A percentile compares a stretch with the other conserved stretches of the same genome.
These are phyloP conservation scores for Yarrowia galli DNA, from an alignment of 1,139 yeast species.

Conservation along the genomic window DNA sequence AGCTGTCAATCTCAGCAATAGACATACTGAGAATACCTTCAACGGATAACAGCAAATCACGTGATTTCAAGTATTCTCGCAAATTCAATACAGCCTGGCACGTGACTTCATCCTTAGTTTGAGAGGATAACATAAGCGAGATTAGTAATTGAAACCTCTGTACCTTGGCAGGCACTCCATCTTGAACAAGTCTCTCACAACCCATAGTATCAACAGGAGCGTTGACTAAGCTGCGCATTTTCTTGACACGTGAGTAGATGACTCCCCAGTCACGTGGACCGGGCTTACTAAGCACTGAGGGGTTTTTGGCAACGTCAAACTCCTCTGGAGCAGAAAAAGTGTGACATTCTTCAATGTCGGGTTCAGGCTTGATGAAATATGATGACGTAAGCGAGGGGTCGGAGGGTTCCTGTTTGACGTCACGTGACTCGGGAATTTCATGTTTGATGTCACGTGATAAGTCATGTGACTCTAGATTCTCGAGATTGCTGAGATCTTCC, in stretches of 20 bases:
- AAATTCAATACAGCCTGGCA: constrained; percentile 72
- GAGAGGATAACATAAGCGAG: constrained; percentile 87
- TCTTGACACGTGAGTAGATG: constrained; percentile 67
- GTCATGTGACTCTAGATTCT: neutral
- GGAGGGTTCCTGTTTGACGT: too few relatives aligned
- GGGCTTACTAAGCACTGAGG: constrained; percentile 9
- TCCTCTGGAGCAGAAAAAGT: neutral
- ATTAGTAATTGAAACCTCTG: constrained; percentile 78
- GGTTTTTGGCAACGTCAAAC: neutral
- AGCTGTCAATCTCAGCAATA: constrained; percentile 65
- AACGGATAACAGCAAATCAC: constrained; percentile 49
- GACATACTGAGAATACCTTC: constrained; percentile 57
- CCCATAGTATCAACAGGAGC: constrained; percentile 94
- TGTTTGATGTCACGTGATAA: neutral
- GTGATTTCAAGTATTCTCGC: constrained; percentile 52
- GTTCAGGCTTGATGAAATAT: neutral
- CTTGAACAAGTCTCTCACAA: constrained; percentile 74
- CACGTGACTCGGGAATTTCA: neutral
- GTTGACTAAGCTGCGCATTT: constrained; percentile 65
- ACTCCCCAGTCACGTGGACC: constrained; percentile 50
- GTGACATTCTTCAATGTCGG: constrained; percentile 11
- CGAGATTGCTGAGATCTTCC: too few relatives aligned
- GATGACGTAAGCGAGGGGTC: neutral
- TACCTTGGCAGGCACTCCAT: constrained; percentile 44
- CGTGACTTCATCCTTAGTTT: constrained; percentile 89